Evolutionary conservation across 495 filamentous ascomycete genomes (phyloP), one percentile per base, ranked within the genome.

Genomic region (Lindgomyces ingoldianus): DNA sequence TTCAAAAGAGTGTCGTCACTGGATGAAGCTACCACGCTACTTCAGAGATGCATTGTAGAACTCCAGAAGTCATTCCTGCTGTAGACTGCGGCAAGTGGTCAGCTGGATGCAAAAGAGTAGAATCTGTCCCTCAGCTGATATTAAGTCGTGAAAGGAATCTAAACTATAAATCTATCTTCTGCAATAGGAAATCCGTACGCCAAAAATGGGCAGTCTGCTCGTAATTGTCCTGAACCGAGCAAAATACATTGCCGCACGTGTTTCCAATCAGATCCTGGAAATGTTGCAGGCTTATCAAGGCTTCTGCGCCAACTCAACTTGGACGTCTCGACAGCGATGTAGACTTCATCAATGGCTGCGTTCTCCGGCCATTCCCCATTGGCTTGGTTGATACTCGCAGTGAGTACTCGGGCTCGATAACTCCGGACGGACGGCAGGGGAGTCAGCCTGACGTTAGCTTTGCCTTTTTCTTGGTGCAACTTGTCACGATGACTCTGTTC

Each of bases 231-330:
- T 18, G 51, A 64, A 57, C 33, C 60, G 60, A 64, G 44, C 60
- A 49, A 64, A 10, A 64, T 1, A 64, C 18, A 50, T 27, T 19
- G 6, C 25, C 1, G 60, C 51, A 64, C 60, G 60, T 64, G 60
- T 64, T 46, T 46, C 60, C 60, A 64, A 64, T 64, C 60, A 57
- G 51, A 45, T 2, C 39, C 49, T 57, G 60, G 41, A 22, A n/a
- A 14, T 25, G 33, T 39, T 39, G 33, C 33, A 39, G 33, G 33
- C 33, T 39, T 6, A 39, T 14, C 33, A 39, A 39, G 33, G 16
- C 45, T 4, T 4, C 45, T 47, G 45, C 45, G 21, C 16, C 6
- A 47, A 47, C 45, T 39, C 33, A 14, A 39, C 21, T 30, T 55
- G 12, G 52, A 55, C 52, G 52, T 3, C 22, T 24, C 4, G n/a